Conservation (phyloP, 352 stramenopile species). For the Phytopythium boreale region DNA sequence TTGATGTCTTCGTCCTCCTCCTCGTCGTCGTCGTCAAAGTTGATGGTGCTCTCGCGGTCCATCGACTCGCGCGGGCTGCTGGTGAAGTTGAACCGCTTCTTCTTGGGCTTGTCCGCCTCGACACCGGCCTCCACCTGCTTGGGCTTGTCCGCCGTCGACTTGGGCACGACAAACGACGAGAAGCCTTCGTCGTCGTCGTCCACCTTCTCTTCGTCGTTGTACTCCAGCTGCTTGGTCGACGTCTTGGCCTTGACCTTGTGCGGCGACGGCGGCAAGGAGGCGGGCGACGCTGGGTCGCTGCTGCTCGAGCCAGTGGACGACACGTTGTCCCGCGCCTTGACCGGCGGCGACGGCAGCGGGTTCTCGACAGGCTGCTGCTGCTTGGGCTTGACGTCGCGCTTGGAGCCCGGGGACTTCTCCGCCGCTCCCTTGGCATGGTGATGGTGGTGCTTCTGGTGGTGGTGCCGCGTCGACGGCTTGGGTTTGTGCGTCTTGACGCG, state of each 20-base stretch:
- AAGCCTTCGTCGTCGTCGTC: slow-evolving; percentile 23
- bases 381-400: slow-evolving; percentile 5
- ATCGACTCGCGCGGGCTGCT: slow-evolving; percentile 25
- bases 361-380: slow-evolving; percentile 11
- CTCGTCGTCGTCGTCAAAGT: slow-evolving; percentile 26
- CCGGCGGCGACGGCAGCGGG: slow-evolving; percentile 16
- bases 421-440: slow-evolving; percentile 3
- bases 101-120: slow-evolving; percentile 14
- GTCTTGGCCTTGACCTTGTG: slow-evolving; percentile 1
- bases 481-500: slow-evolving; percentile 12
- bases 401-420: slow-evolving; percentile 4
- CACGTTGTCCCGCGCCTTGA: slow-evolving; percentile 15
- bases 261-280: slow-evolving; percentile 18
- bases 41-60: slow-evolving; percentile 31
- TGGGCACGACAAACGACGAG: slow-evolving; percentile 23
- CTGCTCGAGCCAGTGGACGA: slow-evolving; percentile 25
- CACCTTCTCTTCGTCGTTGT: slow-evolving; percentile 22
- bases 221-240: slow-evolving; percentile 4
- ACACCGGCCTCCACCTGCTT: slow-evolving; percentile 10
- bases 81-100: slow-evolving; percentile 43
- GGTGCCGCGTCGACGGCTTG: slow-evolving; percentile 9
- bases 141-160: slow-evolving; percentile 23
- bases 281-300: slow-evolving; percentile 22
- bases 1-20: slow-evolving; percentile 67
- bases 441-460: slow-evolving; percentile 11